phyloP scores from a whole-genome alignment of 2,329 filamentous ascomycete genomes.

The Claviceps africana region DNA sequence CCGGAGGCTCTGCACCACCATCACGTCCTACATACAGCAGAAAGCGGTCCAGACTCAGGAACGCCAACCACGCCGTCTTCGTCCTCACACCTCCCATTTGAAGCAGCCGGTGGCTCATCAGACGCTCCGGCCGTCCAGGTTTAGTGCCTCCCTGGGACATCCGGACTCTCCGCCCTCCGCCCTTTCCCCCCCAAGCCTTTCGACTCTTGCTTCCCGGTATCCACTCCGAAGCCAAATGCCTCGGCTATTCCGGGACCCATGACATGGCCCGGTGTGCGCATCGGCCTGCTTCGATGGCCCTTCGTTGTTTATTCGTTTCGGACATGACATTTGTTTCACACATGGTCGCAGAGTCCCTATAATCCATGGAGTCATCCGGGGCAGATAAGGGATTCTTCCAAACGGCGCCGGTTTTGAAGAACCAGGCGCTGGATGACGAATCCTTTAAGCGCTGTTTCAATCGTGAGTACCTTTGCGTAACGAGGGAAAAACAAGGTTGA shows the following conservation, averaged over 20 bases:
- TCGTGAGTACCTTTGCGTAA: slow-evolving; percentile 21
- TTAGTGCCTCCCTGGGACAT: too few species aligned
- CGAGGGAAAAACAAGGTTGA: neutral
- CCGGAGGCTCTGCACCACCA: neutral
- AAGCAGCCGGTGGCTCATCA: too few species aligned
- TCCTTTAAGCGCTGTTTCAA: slow-evolving; percentile 37
- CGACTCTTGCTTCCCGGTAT: neutral
- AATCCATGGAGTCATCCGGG: slow-evolving; percentile 28
- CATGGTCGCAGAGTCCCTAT: neutral
- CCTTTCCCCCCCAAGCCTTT: too few species aligned
- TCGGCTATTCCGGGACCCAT: neutral
- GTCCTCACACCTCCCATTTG: too few species aligned
- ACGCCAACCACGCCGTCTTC: too few species aligned
- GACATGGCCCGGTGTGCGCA: neutral
- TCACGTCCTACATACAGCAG: neutral
- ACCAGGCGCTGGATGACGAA: slow-evolving; percentile 43
- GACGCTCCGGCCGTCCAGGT: too few species aligned
- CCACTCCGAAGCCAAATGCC: neutral
- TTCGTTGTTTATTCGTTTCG: neutral
- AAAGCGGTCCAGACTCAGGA: too few species aligned
- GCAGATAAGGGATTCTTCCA: slow-evolving; percentile 45
- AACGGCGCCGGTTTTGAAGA: slow-evolving; percentile 33
- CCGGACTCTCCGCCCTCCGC: too few species aligned
- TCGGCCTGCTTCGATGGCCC: neutral
- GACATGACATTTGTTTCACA: neutral